These are phyloP conservation scores for Phialemoniopsis sp. DNA, from an alignment of 2,329 filamentous ascomycete genomes.

Conservation along the genomic window DNA sequence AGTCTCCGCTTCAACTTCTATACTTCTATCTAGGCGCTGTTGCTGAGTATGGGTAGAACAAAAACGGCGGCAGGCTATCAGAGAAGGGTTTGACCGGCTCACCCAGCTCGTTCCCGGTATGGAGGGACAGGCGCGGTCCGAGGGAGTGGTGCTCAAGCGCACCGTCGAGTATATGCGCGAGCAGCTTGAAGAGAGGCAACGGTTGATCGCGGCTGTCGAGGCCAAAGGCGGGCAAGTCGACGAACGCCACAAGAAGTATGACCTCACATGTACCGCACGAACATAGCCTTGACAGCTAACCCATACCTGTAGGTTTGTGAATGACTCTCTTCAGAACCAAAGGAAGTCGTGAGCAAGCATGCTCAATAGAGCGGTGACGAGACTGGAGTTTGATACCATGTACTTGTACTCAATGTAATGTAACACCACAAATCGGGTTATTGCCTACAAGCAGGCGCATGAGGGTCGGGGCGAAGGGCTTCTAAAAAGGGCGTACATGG, in stretches of 20 bases:
- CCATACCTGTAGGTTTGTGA: too few relatives aligned
- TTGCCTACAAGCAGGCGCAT: neutral
- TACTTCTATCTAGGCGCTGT: neutral
- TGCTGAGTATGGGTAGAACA: slow-evolving; percentile 18
- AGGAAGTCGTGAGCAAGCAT: too few relatives aligned
- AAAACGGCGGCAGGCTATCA: slow-evolving; percentile 54
- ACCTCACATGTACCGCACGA: too few relatives aligned
- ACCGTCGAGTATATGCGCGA: slow-evolving; percentile 63
- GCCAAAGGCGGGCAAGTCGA: slow-evolving; percentile 50
- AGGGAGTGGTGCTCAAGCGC: slow-evolving; percentile 74
- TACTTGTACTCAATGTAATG: neutral
- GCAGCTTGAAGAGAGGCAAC: slow-evolving; percentile 53
- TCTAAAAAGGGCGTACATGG: neutral
- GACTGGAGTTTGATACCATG: neutral
- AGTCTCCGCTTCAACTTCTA: neutral
- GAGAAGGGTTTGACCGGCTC: slow-evolving; percentile 78
- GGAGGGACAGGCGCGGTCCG: slow-evolving; percentile 78
- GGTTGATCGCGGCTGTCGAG: slow-evolving; percentile 55
- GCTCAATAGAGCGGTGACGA: too few relatives aligned
- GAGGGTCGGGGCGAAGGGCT: neutral
- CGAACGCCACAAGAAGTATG: slow-evolving; percentile 16
- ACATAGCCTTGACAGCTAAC: too few relatives aligned
- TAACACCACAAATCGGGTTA: neutral
- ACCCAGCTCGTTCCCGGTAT: slow-evolving; percentile 77
- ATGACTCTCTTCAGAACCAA: too few relatives aligned